phyloP scores from a whole-genome alignment of 805 yeast species.

The Saturnispora saitoi region DNA sequence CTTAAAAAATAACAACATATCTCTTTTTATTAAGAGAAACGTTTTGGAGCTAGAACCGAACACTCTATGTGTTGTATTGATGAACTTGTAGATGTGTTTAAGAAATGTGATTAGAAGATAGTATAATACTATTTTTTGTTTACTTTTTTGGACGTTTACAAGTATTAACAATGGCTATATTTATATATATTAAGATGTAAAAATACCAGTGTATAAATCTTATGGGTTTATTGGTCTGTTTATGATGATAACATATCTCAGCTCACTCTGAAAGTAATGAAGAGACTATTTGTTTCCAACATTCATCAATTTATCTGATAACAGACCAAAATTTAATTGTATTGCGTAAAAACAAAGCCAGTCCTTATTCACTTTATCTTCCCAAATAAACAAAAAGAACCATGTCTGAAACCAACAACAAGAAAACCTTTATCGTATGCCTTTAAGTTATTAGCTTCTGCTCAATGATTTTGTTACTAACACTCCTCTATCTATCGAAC shows the following conservation, averaged over 20 bases:
- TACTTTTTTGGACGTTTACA: not conserved
- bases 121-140: not conserved
- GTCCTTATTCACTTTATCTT: not conserved
- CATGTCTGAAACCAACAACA: conserved; percentile 1
- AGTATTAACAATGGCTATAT: not conserved
- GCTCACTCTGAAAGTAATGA: conserved; percentile 52
- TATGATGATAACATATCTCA: conserved; percentile 46
- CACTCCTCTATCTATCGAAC: not conserved
- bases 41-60: too few species aligned
- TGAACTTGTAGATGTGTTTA: not conserved
- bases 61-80: not conserved
- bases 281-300: conserved; percentile 40
- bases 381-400: not conserved
- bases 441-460: not conserved
- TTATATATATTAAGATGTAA: not conserved
- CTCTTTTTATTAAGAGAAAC: not conserved
- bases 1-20: not conserved
- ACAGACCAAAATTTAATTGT: not conserved
- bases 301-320: conserved; percentile 35
- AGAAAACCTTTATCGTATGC: conserved; percentile 7
- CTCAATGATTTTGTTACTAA: not conserved
- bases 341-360: not conserved
- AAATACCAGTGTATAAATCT: not conserved
- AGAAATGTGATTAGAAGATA: not conserved
- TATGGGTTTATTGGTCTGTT: conserved; percentile 14